Base-by-base conservation (phyloP, 352 stramenopile genomes). In the Ophiocytium majus region DNA sequence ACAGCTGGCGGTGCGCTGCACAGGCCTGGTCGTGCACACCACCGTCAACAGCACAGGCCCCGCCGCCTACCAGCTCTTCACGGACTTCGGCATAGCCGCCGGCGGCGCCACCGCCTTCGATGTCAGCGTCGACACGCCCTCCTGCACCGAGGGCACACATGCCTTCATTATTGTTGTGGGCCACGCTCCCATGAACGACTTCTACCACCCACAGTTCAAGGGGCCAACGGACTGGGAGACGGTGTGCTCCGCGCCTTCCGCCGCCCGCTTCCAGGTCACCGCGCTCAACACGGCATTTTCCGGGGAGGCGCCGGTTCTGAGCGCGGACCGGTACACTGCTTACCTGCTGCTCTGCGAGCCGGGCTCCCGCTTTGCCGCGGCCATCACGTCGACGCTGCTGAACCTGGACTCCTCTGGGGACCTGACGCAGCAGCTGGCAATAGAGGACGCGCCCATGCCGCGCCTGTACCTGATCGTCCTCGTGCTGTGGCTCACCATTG, bases 391-490 rank as follows among this genome's bases (percentile, higher is more conserved):
- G 50, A 86, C 83, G 10, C 83, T 83, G 57, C 31, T 86, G 33
- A 86, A 86, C 78, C 36, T 80, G 5, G 76, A 79, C 63, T 76
- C 83, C 31, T 75, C 83, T n/a, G 83, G 83, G 23, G 78, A 50
- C 0, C 83, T 86, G 10, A 80, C 83, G 1, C 83, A 86, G 78
- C 83, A 86, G 76, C 63, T 86, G 57, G 14, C 76, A 33, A 86
- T 86, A 36, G 19, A 86, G 33, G 57, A 81, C 33, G 49, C 78
- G 63, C 82, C 83, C 76, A 75, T 86, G 0, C 83, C 83, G 31
- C 31, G 76, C 37, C 79, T 86, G 10, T 81, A 83, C 66, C 63
- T 63, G 64, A 76, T 86, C 71, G 78, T 86, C 43, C 50, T 50
- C 75, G 82, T 79, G 35, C 43, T 86, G 9, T 82, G 76, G 10